These are phyloP conservation scores for Lactarius akahatsu DNA, from an alignment of 768 basidiomycete species.

Conservation along the genomic window DNA sequence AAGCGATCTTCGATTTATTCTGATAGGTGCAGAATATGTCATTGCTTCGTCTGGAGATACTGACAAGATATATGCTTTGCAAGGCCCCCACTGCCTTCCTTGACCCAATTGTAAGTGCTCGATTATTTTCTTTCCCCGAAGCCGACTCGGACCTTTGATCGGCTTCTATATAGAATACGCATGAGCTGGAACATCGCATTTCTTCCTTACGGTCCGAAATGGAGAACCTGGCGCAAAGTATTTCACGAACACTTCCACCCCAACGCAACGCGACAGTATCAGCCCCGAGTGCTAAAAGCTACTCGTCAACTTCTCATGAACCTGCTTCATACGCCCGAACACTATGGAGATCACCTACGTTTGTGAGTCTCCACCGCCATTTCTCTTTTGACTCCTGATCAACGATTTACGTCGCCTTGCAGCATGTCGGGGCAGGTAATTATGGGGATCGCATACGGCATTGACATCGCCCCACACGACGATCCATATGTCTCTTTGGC, in stretches of 20 bases:
- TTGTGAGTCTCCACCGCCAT: conserved; percentile 9
- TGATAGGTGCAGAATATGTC: conserved; percentile 20
- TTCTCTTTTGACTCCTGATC: conserved; percentile 6
- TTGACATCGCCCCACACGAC: conserved; percentile 27
- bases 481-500: conserved; percentile 29
- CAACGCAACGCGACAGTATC: conserved; percentile 17
- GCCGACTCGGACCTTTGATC: background rate
- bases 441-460: conserved; percentile 31
- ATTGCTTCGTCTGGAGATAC: background rate
- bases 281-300: conserved; percentile 21
- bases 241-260: conserved; percentile 25
- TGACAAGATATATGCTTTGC: background rate
- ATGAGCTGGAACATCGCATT: conserved; percentile 27
- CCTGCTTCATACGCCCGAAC: conserved; percentile 20
- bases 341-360: conserved; percentile 19
- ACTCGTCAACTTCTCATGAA: conserved; percentile 23
- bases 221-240: conserved; percentile 22
- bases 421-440: conserved; percentile 28
- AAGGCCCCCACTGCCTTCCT: conserved; percentile 18
- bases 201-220: conserved; percentile 23
- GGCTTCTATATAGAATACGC: conserved; percentile 8
- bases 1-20: conserved; percentile 29
- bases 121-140: background rate
- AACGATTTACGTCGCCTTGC: conserved; percentile 13
- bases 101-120: conserved; percentile 23